Evolutionary conservation across 2,329 filamentous ascomycete species (phyloP), one percentile per base, ranked within the genome.

Genomic region (Lecanicillium sp.): DNA sequence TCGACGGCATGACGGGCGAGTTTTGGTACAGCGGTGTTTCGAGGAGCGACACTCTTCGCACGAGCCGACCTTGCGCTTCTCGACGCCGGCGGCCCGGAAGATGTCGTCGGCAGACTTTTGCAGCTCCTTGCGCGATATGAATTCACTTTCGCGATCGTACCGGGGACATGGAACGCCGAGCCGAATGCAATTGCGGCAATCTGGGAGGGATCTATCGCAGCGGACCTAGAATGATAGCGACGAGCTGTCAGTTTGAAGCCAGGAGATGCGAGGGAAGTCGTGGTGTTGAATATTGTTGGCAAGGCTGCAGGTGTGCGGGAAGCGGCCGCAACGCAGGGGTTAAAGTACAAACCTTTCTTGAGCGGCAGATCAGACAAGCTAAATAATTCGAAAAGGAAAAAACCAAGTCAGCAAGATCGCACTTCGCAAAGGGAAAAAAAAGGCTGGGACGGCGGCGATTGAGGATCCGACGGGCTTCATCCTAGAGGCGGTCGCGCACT

Each of bases 51-150:
- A 56, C 33, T 52, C 52, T 15, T 50, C 38, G 36, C 53, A 56
- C 4, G 53, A 53, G 9, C 52, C 49, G 15, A 55, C 45, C 13
- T 47, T 43, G 9, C 53, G 47, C 41, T 50, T 56, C 36, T 54
- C 50, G 19, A 56, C 44, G 25, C 52, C 51, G 5, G 53, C 40
- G 8, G 45, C 48, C 15, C 42, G 43, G 41, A 54, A 56, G 37
- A 56, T 54, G 41, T 48, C 45, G 18, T 53, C 46, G 29, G 51
- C 46, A 4, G 47, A 47, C 32, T 49, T 45, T 27, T 48, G 44
- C 12, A 52, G 43, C 35, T 51, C 47, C 8, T 43, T 45, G 22
- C 48, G 41, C 7, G 51, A 48, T 18, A 48, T 47, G 28, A 44
- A 42, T 22, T 43, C 42, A 29, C 36, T 45, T 18, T 46, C 40